Evolutionary conservation across 2,329 filamentous ascomycete species (phyloP), one percentile per base, ranked within the genome.

Genomic region (Bipolaris sorokiniana): DNA sequence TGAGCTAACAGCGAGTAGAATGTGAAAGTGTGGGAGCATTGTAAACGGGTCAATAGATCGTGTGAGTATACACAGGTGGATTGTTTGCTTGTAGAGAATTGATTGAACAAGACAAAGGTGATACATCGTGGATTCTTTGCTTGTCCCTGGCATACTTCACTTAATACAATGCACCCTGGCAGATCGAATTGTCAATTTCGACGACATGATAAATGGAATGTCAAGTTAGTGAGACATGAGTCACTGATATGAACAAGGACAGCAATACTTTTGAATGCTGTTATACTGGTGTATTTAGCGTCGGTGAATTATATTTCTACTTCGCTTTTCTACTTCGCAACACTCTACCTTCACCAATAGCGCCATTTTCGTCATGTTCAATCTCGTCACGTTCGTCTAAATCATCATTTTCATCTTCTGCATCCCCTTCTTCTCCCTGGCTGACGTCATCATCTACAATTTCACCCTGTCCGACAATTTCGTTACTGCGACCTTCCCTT

Each of bases 291-390:
- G 28, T 31, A 4, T 13, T 31, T 31, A 13, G 28, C 28, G 4
- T 31, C 10, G 3, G 28, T 31, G 28, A 31, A 31, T 31, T 13
- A 31, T 20, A 2, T 5, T 10, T 11, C 36, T 37, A 51, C n/a
- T 36, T 45, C 4, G 40, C 40, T 3, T 37, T 51, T 16, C 49
- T 51, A 16, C 40, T 51, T 22, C 49, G 44, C 9, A 51, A 10
- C 6, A 51, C 40, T 23, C 49, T 23, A 7, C 49, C 28, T 37
- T 37, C n/a, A 37, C 49, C 20, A 13, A 6, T 34, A 28, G n/a
- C 13, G 4, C 11, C 33, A 18, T 16, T 13, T 2, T 37, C 22
- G 5, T 18, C 40, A 28, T 51, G 10, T 20, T 44, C 49, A 31
- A 11, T 31, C 22, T 42, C 23, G 15, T 42, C 40, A 10, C 38